Base-by-base conservation (phyloP, 2,329 filamentous ascomycete genomes). In the Tolypocladium ophioglossoides region DNA sequence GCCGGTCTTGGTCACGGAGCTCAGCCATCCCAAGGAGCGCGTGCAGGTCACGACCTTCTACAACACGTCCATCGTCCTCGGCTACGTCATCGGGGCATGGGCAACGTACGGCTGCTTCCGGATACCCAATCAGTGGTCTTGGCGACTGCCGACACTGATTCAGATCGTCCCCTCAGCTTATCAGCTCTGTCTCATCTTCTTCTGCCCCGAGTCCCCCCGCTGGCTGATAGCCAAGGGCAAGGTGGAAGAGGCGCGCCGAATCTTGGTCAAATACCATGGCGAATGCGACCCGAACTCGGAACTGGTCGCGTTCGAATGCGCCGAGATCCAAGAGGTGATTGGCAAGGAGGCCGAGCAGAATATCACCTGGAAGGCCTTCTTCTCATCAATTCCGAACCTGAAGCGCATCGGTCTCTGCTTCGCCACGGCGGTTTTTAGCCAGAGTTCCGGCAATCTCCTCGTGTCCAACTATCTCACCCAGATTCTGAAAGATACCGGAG, bases 141-240 rank as follows among this genome's bases (percentile, higher is more conserved):
- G 75, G 79, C 69, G 76, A 48, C 68, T 80, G 20, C 80, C 79
- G 0, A 76, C 76, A 1, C 67, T 82, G 4, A 62, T 79, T 2
- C 80, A 83, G 61, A 72, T 74, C 46, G 56, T 75, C 5, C 76
- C 72, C 70, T 63, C 72, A 2, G 61, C 58, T 0, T 69, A 68
- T 32, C 69, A 78, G 57, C 69, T 80, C 20, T 53, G 66, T 11
- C 72, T 76, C 52, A 65, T 77, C 51, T 72, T 69, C 58, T 75
- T 80, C 51, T 72, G 82, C 6, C 82, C 82, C 0, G 83, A 86
- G 57, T 81, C 76, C 0, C 83, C 83, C 1, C 74, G 83, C 39
- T 85, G 76, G 75, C 65, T 83, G 32, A 71, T 83, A 46, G 73
- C 74, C 38, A 72, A 78, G 56, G 78, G 79, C 35, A 70, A 72